Evolutionary conservation across 768 basidiomycete genomes (phyloP), one percentile per base, ranked within the genome.

Genomic region (Lanmaoa rubissima): DNA sequence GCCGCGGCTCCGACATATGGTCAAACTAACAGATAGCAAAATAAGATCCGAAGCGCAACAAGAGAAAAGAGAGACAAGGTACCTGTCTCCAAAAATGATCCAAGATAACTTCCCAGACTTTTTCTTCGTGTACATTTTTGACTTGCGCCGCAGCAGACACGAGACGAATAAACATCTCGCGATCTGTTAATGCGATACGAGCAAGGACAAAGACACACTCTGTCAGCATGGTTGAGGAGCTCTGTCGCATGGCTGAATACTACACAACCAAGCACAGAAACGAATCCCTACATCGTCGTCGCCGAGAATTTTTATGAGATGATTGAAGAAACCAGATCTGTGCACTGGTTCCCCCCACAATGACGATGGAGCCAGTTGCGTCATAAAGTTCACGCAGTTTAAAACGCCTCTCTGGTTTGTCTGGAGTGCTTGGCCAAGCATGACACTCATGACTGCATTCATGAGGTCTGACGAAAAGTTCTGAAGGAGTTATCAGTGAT

Each of bases 41-140:
- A 49, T 53, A 12, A 57, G 44, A 39, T 46, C 24, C 24, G 47
- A 44, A 31, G 16, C 17, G 5, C 17, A 43, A 31, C n/a, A n/a
- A 35, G 49, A 35, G 45, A 46, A n/a, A 51, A 10, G 7, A 19
- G 42, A 19, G 42, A 28, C 34, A n/a, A 74, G 77, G 58, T 69
- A 88, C 92, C 69, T 87, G 87, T 40, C 82, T 82, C 83, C 89
- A 90, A 86, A 90, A 94, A 59, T 89, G 86, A 62, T 91, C 85
- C 50, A 95, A 70, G 26, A 95, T 68, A 3, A 75, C 71, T 52
- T 90, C 85, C 73, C 83, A 88, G 3, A 92, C 59, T 32, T 81
- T 72, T 21, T 72, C 68, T 67, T 92, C 85, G 1, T 77, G 67
- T 38, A 77, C 70, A 55, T 75, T 75, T 28, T 77, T 69, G 3